These are phyloP conservation scores for Aechmea fasciata DNA, from an alignment of 176 grass and related monocot genomes.

Conservation along the genomic window DNA sequence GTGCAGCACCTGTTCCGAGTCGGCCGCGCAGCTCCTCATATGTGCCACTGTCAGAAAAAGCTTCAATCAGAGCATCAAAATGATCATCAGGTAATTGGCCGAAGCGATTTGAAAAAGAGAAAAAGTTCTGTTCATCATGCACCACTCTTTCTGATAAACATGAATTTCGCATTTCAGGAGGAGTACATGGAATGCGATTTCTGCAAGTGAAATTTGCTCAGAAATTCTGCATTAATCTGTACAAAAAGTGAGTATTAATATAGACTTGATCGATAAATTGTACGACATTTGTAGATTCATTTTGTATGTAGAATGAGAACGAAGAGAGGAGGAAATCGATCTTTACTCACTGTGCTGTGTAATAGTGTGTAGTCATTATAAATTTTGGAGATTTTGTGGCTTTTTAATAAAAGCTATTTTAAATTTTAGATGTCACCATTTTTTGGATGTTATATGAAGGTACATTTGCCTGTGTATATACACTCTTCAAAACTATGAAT, in stretches of 20 bases:
- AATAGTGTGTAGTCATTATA: neutral
- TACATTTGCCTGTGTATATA: no score
- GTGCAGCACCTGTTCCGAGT: constrained; percentile 18
- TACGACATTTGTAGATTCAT: neutral
- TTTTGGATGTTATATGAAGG: neutral
- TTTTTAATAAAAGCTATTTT: neutral
- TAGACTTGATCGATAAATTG: neutral
- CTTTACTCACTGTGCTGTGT: neutral
- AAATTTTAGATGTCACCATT: no score
- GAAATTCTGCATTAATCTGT: neutral
- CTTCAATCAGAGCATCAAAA: constrained; percentile 12
- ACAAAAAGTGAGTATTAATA: neutral
- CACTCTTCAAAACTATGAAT: no score
- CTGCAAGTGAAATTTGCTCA: constrained; percentile 26
- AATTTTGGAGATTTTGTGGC: neutral
- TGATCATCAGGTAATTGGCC: neutral
- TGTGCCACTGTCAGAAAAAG: constrained; percentile 15
- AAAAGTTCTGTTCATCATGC: no score
- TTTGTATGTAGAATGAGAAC: neutral
- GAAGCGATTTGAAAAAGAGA: no score
- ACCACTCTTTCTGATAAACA: neutral
- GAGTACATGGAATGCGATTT: constrained; percentile 20
- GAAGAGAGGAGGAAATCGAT: neutral
- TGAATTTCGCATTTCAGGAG: constrained; percentile 14
- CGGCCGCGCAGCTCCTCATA: neutral